Conservation (phyloP, 306 rosid genomes). For the Corylus avellana region DNA sequence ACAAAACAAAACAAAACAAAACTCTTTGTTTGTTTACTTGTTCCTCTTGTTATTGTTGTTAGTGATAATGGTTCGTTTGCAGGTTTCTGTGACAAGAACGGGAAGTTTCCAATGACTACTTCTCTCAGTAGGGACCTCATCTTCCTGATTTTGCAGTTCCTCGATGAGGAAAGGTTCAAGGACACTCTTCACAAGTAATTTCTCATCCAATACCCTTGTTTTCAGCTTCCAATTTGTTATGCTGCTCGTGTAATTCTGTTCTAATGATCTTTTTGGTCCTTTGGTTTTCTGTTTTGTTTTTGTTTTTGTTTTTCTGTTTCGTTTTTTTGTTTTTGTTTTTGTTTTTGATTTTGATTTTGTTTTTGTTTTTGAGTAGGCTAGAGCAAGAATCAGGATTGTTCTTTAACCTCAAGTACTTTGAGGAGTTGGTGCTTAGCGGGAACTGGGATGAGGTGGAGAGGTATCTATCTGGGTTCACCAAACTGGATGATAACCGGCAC, state of each 20-base stretch:
- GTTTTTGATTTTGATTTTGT: no score
- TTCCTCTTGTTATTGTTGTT: not conserved
- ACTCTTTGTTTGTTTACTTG: not conserved
- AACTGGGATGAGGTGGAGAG: constrained; percentile 28
- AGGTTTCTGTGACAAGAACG: constrained; percentile 22
- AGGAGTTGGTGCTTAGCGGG: constrained; percentile 27
- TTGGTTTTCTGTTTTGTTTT: not conserved
- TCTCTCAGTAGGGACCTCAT: constrained; percentile 9
- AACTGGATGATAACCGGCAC: constrained; percentile 15
- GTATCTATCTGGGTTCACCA: constrained; percentile 27
- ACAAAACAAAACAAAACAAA: not conserved
- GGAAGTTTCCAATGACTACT: constrained; percentile 14
- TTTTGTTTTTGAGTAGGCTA: constrained; percentile 11
- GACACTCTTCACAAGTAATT: constrained; percentile 27
- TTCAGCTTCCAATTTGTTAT: not conserved
- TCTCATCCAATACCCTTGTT: not conserved
- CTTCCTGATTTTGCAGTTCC: constrained; percentile 29
- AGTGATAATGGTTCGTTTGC: not conserved
- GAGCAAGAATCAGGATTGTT: constrained; percentile 31
- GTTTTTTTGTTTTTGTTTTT: no score
- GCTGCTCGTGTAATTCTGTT: not conserved
- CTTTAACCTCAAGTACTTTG: constrained; percentile 28
- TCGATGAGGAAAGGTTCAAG: constrained; percentile 24
- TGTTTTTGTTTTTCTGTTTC: no score
- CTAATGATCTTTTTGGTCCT: not conserved